Evolutionary conservation across 2,329 filamentous ascomycete species (phyloP).

Genomic region (Stenocarpella maydis): DNA sequence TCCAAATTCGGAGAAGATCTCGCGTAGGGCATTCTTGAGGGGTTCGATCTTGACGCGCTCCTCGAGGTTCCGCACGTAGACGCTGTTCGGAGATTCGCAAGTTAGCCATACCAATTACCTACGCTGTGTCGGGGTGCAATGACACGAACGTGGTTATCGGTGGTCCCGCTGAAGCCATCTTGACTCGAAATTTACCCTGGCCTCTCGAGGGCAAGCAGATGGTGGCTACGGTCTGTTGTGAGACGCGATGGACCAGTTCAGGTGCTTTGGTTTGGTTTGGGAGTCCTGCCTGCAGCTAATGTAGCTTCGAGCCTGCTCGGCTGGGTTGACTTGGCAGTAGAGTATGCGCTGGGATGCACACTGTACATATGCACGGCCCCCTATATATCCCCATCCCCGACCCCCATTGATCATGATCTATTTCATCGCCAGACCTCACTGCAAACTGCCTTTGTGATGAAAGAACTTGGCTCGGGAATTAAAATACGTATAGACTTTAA

Average conservation of each 20-base stretch:
- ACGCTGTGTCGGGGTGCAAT: slow-evolving; percentile 73
- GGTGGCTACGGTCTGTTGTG: neutral
- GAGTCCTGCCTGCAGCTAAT: neutral
- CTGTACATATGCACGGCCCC: neutral
- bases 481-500: neutral
- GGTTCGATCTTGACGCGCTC: slow-evolving; percentile 86
- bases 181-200: slow-evolving; percentile 12
- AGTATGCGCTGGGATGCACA: neutral
- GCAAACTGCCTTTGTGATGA: neutral
- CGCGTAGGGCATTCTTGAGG: slow-evolving; percentile 75
- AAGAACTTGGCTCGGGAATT: no score
- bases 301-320: neutral
- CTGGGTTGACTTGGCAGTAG: neutral
- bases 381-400: no score
- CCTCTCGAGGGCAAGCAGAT: neutral
- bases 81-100: slow-evolving; percentile 50
- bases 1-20: slow-evolving; percentile 90
- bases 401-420: no score
- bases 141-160: slow-evolving; percentile 76
- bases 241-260: neutral
- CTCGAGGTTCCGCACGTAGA: slow-evolving; percentile 85
- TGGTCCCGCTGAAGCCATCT: slow-evolving; percentile 49
- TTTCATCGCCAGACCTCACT: no score
- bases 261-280: neutral
- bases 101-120: slow-evolving; percentile 47